Conservation (phyloP, 1,139 yeast species). For the Lodderomyces orthopsilosis region DNA sequence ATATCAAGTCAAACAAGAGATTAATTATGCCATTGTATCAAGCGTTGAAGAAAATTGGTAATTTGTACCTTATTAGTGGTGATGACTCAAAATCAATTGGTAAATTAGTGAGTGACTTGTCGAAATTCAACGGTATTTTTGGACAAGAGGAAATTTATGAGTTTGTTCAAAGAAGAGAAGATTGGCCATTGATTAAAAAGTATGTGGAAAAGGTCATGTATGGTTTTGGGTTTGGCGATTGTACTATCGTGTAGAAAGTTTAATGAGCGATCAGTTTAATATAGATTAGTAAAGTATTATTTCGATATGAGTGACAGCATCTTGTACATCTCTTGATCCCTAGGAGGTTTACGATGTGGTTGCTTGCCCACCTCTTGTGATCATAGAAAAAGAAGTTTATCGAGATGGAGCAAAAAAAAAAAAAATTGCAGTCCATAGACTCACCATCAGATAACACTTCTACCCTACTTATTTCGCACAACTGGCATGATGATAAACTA, state of each 20-base stretch:
- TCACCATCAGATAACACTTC: not conserved
- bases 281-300: not conserved
- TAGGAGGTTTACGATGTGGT: too few relatives aligned
- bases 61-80: conserved; percentile 72
- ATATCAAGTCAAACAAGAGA: conserved; percentile 59
- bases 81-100: conserved; percentile 83
- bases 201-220: conserved; percentile 95
- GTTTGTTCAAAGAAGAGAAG: conserved; percentile 82
- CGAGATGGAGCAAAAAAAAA: not conserved
- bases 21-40: conserved; percentile 73
- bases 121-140: conserved; percentile 85
- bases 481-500: not conserved
- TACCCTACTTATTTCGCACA: not conserved
- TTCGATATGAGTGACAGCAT: too few relatives aligned
- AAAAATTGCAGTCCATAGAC: not conserved
- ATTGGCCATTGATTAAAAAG: conserved; percentile 73
- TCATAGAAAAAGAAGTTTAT: not conserved
- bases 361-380: not conserved
- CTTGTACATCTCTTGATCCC: too few relatives aligned
- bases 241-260: conserved; percentile 39
- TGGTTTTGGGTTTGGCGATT: conserved; percentile 75
- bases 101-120: conserved; percentile 74
- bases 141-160: conserved; percentile 92
- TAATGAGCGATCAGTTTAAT: too few relatives aligned
- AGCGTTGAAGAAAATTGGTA: conserved; percentile 82